These are phyloP conservation scores for Paratrypanosoma confusum DNA, from an alignment of 208 protist species.

Conservation along the genomic window DNA sequence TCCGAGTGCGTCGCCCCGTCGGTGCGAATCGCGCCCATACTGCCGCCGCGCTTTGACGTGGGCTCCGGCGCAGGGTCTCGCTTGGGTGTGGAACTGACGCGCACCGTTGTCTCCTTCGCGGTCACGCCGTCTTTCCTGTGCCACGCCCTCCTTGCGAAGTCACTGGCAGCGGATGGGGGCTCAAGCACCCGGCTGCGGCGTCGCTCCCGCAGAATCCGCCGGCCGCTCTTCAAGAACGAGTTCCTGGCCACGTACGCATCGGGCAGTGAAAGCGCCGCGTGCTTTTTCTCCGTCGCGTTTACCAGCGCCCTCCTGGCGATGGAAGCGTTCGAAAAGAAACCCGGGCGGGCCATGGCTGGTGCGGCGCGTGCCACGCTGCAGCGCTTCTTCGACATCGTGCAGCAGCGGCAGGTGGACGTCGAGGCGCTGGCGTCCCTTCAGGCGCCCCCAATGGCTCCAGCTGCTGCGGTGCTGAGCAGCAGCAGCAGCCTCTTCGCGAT, in stretches of 20 bases:
- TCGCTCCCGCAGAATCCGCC: constrained; percentile 16
- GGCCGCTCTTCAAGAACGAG: constrained; percentile 44
- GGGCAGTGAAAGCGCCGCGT: constrained; percentile 17
- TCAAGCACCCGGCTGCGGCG: not conserved
- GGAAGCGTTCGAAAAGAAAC: constrained; percentile 33
- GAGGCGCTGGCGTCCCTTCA: constrained; percentile 1
- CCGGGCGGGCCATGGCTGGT: constrained; percentile 23
- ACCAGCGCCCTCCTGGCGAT: constrained; percentile 49
- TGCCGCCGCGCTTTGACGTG: not conserved
- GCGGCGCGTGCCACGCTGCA: constrained; percentile 36
- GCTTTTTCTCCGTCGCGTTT: constrained; percentile 31
- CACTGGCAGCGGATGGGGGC: constrained; percentile 5
- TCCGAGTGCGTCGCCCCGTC: too few species aligned
- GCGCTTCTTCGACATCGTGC: constrained; percentile 32
- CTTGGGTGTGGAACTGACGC: constrained; percentile 7
- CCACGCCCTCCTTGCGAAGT: constrained; percentile 17
- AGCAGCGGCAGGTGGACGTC: constrained; percentile 31
- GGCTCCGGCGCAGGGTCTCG: constrained; percentile 1
- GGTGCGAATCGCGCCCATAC: not conserved
- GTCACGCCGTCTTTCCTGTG: constrained; percentile 50
- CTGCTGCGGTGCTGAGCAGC: not conserved
- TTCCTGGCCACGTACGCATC: constrained; percentile 32
- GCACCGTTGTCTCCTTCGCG: constrained; percentile 31
- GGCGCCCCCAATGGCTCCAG: not conserved
- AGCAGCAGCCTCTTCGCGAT: constrained; percentile 5